A percentile compares a stretch with the other conserved stretches of the same genome.
phyloP scores from a whole-genome alignment of 805 yeast species.

The Metschnikowia gruessii region DNA sequence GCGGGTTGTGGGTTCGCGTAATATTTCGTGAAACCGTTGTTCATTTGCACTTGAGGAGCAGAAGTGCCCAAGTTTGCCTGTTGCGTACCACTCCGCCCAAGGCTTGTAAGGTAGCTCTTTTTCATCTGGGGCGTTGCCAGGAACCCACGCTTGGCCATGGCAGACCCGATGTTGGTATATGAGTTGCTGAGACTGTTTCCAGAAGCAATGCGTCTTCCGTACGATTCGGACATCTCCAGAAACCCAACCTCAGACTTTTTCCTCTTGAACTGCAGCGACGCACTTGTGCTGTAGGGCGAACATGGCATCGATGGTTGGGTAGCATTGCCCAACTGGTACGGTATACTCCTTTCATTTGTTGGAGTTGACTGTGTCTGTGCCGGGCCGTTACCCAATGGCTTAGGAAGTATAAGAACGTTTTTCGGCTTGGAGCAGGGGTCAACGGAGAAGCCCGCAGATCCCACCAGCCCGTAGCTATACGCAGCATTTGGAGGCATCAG shows the following conservation, averaged over 20 bases:
- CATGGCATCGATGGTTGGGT: conserved; percentile 15
- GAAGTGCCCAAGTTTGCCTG: conserved; percentile 1
- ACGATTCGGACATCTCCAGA: conserved; percentile 21
- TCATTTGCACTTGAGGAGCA: conserved; percentile 10
- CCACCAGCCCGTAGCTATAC: conserved; percentile 12
- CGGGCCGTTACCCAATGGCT: conserved; percentile 24
- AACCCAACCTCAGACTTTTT: conserved; percentile 39
- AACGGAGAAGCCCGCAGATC: conserved; percentile 9
- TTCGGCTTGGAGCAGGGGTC: conserved; percentile 28
- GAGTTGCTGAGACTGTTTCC: conserved; percentile 17
- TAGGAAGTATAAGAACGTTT: conserved; percentile 41
- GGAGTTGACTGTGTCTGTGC: conserved; percentile 2
- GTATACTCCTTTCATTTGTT: neutral
- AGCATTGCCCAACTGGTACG: neutral
- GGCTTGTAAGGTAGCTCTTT: conserved; percentile 10
- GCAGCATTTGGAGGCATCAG: conserved; percentile 4
- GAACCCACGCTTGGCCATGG: conserved; percentile 16
- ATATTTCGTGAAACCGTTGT: conserved; percentile 1
- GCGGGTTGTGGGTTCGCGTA: conserved; percentile 1
- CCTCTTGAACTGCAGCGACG: conserved; percentile 38
- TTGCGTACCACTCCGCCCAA: neutral
- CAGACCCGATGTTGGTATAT: conserved; percentile 8
- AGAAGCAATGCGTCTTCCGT: conserved; percentile 21
- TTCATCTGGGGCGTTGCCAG: conserved; percentile 16
- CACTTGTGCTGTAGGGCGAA: conserved; percentile 19